These are phyloP conservation scores for Plasmodium billcollinsi DNA, from an alignment of 169 alveolate species.

Conservation along the genomic window DNA sequence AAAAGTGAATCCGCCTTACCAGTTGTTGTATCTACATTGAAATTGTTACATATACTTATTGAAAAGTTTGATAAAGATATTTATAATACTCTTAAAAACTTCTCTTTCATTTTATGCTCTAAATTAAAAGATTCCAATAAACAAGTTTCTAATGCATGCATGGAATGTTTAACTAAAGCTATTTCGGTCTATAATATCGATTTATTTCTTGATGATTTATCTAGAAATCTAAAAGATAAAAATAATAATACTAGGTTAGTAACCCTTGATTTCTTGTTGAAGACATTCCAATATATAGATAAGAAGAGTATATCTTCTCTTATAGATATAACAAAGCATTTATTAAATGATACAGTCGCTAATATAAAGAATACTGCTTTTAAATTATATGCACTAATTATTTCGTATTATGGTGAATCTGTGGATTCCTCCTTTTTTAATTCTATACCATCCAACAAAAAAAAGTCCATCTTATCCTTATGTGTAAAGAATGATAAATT, in stretches of 20 bases:
- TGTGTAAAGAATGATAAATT: background rate
- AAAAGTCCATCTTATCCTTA: conserved; percentile 41
- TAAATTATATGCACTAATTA: conserved; percentile 36
- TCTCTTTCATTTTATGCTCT: conserved; percentile 50
- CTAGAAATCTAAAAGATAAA: conserved; percentile 71
- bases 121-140: conserved; percentile 72
- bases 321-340: conserved; percentile 54
- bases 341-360: conserved; percentile 70
- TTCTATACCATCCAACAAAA: conserved; percentile 56
- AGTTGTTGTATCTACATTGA: conserved; percentile 57
- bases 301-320: conserved; percentile 21
- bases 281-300: conserved; percentile 35
- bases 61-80: conserved; percentile 74
- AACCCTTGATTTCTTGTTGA: conserved; percentile 53
- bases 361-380: conserved; percentile 54
- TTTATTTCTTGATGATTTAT: conserved; percentile 51
- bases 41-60: conserved; percentile 38
- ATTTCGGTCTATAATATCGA: conserved; percentile 38
- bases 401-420: conserved; percentile 33
- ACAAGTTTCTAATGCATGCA: conserved; percentile 76
- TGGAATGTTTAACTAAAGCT: conserved; percentile 69
- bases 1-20: conserved; percentile 76
- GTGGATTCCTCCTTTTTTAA: conserved; percentile 39
- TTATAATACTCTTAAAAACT: conserved; percentile 29
- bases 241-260: conserved; percentile 69